Conservation (phyloP, 2,329 filamentous ascomycete species). For the Cadophora luteo-olivacea region DNA sequence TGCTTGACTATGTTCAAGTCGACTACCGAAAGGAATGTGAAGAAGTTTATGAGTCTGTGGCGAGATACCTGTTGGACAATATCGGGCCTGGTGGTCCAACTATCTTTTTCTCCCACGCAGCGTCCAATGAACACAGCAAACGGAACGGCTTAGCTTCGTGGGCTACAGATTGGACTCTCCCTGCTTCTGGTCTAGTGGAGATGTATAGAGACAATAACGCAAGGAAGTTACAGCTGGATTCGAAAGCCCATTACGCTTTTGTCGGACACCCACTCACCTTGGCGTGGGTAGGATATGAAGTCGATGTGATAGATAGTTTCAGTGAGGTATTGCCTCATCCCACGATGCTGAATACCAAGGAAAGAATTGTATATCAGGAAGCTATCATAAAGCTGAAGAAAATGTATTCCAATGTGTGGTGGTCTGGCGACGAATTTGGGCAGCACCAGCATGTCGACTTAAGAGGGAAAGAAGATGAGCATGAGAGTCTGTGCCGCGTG, state of each 20-base stretch:
- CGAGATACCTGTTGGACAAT: conserved; percentile 7
- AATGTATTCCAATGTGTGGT: conserved; percentile 19
- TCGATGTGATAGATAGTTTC: conserved; percentile 6
- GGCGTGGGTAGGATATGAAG: conserved; percentile 17
- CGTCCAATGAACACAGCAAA: neutral
- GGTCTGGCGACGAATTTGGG: conserved; percentile 21
- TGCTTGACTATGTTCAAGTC: conserved; percentile 9
- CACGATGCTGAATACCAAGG: neutral
- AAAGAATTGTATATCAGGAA: neutral
- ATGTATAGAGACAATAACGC: conserved; percentile 20
- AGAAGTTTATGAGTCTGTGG: conserved; percentile 15
- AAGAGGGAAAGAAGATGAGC: conserved; percentile 17
- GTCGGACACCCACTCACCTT: neutral
- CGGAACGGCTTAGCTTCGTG: conserved; percentile 15
- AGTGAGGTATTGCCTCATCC: conserved; percentile 9
- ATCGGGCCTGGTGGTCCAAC: conserved; percentile 10
- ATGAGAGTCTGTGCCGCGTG: conserved; percentile 10
- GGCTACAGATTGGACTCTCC: conserved; percentile 23
- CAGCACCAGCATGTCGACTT: conserved; percentile 20
- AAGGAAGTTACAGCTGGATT: neutral
- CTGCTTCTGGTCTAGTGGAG: neutral
- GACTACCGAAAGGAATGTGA: conserved; percentile 8
- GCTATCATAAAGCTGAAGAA: neutral
- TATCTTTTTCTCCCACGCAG: conserved; percentile 7
- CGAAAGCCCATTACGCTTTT: conserved; percentile 16